Conservation (phyloP, 2,329 filamentous ascomycete species). For the Monascus ruber region DNA sequence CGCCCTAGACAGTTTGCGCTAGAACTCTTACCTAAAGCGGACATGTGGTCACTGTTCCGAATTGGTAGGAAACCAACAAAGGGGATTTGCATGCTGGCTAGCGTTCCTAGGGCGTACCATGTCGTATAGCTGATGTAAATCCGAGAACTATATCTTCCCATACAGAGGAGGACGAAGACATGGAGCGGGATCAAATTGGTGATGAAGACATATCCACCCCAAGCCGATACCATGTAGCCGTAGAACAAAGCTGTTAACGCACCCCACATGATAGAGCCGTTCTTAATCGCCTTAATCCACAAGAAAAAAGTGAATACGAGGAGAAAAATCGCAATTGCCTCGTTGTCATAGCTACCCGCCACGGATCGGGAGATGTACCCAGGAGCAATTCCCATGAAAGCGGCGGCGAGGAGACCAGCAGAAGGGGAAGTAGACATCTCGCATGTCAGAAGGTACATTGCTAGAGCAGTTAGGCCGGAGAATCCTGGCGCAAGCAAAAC, state of each 20-base stretch:
- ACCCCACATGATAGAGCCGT: conserved; percentile 93
- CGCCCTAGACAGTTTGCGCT: not conserved
- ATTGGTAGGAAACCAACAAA: conserved; percentile 97
- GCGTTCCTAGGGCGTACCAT: conserved; percentile 91
- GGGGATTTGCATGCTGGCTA: conserved; percentile 98
- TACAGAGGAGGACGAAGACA: conserved; percentile 84
- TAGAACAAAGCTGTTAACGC: conserved; percentile 91
- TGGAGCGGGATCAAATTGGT: conserved; percentile 93
- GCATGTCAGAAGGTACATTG: conserved; percentile 87
- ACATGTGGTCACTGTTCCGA: conserved; percentile 97
- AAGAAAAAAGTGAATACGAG: conserved; percentile 97
- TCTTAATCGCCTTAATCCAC: conserved; percentile 97
- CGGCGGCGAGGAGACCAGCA: conserved; percentile 83
- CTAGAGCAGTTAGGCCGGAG: conserved; percentile 85
- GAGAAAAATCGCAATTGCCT: conserved; percentile 97
- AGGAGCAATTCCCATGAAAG: conserved; percentile 94
- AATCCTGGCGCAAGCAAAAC: conserved; percentile 90
- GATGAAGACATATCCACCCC: conserved; percentile 99
- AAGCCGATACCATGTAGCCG: conserved; percentile 99
- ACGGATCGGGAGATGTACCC: conserved; percentile 98
- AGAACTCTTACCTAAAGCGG: conserved; percentile 61
- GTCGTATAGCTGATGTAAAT: conserved; percentile 96
- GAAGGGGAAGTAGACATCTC: conserved; percentile 96
- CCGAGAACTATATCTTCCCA: conserved; percentile 90
- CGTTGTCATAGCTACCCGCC: conserved; percentile 97